phyloP scores from a whole-genome alignment of 2,329 filamentous ascomycete species.

The Beauveria varroae region DNA sequence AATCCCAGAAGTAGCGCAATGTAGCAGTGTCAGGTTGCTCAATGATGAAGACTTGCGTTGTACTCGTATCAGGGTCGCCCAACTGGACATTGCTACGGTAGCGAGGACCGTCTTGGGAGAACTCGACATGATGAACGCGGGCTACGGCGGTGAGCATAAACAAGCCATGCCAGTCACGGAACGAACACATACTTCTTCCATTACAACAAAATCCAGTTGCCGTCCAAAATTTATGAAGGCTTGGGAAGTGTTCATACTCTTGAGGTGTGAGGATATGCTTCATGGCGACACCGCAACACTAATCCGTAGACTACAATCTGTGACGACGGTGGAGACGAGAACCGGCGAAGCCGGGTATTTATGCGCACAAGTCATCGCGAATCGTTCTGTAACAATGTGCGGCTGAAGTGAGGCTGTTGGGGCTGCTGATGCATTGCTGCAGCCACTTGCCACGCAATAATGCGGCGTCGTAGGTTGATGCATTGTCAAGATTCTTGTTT shows the following conservation, averaged over 20 bases:
- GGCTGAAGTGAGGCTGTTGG: slow-evolving; percentile 8
- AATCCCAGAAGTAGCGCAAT: slow-evolving; percentile 1
- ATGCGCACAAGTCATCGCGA: not conserved
- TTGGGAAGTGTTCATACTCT: slow-evolving; percentile 4
- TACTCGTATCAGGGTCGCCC: not conserved
- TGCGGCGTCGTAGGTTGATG: not conserved
- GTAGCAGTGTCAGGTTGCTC: slow-evolving; percentile 5
- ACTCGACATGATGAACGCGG: slow-evolving; percentile 9
- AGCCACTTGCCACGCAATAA: slow-evolving; percentile 2
- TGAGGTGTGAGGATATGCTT: slow-evolving; percentile 4
- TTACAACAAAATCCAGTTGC: not conserved
- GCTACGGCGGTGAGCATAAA: not conserved
- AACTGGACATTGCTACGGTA: not conserved
- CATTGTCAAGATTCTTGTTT: not conserved
- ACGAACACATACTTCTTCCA: not conserved
- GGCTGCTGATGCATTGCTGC: slow-evolving; percentile 2
- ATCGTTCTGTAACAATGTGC: not conserved
- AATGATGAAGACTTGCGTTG: slow-evolving; percentile 3
- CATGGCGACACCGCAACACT: not conserved
- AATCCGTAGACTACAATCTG: not conserved
- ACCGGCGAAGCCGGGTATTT: not conserved
- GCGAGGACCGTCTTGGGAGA: not conserved
- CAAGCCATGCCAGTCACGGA: not conserved
- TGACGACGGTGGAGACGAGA: not conserved
- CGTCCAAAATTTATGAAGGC: slow-evolving; percentile 8